Evolutionary conservation across 805 yeast species (phyloP).

Genomic region (Grigorovia yakushimaensis): DNA sequence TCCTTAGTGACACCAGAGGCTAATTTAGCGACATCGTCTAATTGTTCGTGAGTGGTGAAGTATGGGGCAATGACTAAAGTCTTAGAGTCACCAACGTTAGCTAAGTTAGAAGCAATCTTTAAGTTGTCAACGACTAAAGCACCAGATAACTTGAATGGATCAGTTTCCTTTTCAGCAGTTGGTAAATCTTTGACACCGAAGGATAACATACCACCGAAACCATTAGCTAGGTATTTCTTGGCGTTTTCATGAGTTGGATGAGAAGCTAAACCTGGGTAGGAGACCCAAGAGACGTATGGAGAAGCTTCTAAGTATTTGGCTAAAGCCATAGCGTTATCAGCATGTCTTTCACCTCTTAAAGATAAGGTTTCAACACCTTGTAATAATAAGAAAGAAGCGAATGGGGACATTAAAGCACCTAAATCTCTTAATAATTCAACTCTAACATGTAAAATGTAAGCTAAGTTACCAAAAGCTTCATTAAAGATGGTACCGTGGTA

Average conservation of each 20-base stretch:
- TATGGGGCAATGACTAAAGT: conserved; percentile 93
- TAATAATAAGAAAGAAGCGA: conserved; percentile 72
- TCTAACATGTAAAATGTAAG: conserved; percentile 73
- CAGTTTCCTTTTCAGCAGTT: conserved; percentile 36
- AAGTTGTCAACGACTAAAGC: conserved; percentile 76
- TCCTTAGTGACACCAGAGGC: conserved; percentile 85
- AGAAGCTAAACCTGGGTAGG: conserved; percentile 80
- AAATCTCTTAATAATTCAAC: conserved; percentile 82
- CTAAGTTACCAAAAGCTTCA: conserved; percentile 72
- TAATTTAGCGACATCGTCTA: conserved; percentile 66
- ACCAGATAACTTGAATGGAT: conserved; percentile 65
- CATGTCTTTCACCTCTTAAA: conserved; percentile 88
- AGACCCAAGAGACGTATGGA: conserved; percentile 77
- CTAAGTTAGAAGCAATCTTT: conserved; percentile 82
- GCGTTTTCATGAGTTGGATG: conserved; percentile 73
- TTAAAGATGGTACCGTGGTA: conserved; percentile 81
- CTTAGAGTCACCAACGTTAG: conserved; percentile 95
- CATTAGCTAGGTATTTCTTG: conserved; percentile 69
- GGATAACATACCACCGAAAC: conserved; percentile 81
- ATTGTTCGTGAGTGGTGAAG: conserved; percentile 92
- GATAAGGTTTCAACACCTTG: conserved; percentile 95
- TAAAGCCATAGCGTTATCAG: conserved; percentile 66
- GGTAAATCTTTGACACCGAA: conserved; percentile 71
- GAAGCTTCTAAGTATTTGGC: conserved; percentile 68
- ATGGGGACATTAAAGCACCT: conserved; percentile 85